Evolutionary conservation across 139 green algal genomes (phyloP), one percentile per base, ranked within the genome.

Genomic region (Chlamydomonas sphaeroides): DNA sequence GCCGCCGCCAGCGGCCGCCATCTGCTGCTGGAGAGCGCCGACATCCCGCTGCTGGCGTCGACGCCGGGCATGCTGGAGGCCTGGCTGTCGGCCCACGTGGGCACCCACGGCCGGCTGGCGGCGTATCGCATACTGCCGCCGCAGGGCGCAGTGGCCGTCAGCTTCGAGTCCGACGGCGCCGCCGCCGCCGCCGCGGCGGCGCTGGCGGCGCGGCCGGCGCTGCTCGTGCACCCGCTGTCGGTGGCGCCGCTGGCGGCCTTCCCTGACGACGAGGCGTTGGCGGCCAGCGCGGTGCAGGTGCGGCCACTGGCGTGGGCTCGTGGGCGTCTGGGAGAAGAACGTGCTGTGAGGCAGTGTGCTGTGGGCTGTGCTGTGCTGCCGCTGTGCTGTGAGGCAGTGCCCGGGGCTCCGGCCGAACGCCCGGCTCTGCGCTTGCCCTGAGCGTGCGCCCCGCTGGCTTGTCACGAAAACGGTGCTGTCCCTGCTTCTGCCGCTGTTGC

Each of bases 41-140:
- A 84, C 65, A 67, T 84, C 38, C 77, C 77, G 48, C 65, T 84
- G 65, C 63, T 84, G 36, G 65, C 77, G 0, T 7, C 10, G 36
- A 84, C 77, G 21, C 77, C 77, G 10, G 77, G 77, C 48, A 84
- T 84, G 77, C 45, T 84, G 48, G 77, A 84, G 65, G 77, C 77
- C 30, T 84, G 77, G 77, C 63, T 84, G 48, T 36, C 35, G 35
- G 77, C 65, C 17, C 77, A 84, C 65, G 65, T 84, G 65, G 77
- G 23, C 33, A 15, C n/a, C 21, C 76, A 83, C 35, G 76, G 62
- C 1, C 42, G 35, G 28, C 35, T 84, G 49, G 35, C 35, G 25
- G 35, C 77, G 25, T 84, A 75, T 35, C 77, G 77, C 49, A 84
- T 84, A 48, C 63, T 84, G 49, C 32, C 65, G 48, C 36, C 63